Percentiles rank a stretch among this genome's conserved stretches.
Evolutionary conservation across 1,284 basidiomycete species (phyloP).

Genomic region (Trametes sp.): DNA sequence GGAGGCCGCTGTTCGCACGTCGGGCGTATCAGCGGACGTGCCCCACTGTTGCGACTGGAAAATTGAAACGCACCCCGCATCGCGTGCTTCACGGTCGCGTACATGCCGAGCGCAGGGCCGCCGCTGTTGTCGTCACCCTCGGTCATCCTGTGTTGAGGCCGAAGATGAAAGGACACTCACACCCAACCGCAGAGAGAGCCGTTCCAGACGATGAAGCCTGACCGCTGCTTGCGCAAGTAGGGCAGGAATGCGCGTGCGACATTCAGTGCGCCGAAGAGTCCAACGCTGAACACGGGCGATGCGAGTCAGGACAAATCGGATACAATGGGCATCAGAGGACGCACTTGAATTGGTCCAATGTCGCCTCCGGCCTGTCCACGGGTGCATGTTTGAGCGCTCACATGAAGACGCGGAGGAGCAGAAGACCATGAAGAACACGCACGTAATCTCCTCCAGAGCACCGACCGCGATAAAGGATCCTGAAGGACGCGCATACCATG

Average conservation of each 20-base stretch:
- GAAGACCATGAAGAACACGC: neutral
- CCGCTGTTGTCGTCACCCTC: neutral
- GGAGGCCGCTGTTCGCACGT: neutral
- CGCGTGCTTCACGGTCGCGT: slow-evolving; percentile 6
- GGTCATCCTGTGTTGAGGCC: neutral
- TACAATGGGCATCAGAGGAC: neutral
- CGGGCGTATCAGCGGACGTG: neutral
- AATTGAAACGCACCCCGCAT: slow-evolving; percentile 10
- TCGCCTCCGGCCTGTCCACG: neutral
- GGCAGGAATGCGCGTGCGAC: slow-evolving; percentile 8
- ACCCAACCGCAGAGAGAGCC: slow-evolving; percentile 7
- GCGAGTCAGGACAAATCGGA: neutral
- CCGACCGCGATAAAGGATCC: neutral
- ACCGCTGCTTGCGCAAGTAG: slow-evolving; percentile 3
- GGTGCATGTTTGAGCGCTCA: neutral
- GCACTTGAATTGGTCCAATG: slow-evolving; percentile 2
- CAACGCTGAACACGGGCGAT: neutral
- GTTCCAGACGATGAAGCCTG: slow-evolving; percentile 7
- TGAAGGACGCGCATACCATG: neutral
- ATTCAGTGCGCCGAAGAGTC: neutral
- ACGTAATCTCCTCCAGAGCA: slow-evolving; percentile 10
- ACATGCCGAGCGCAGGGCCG: slow-evolving; percentile 7
- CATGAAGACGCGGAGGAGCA: neutral
- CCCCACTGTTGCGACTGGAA: no score
- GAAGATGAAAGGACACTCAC: neutral